Base-by-base conservation (phyloP, 31 red algal genomes). In the Endocladia muricata region DNA sequence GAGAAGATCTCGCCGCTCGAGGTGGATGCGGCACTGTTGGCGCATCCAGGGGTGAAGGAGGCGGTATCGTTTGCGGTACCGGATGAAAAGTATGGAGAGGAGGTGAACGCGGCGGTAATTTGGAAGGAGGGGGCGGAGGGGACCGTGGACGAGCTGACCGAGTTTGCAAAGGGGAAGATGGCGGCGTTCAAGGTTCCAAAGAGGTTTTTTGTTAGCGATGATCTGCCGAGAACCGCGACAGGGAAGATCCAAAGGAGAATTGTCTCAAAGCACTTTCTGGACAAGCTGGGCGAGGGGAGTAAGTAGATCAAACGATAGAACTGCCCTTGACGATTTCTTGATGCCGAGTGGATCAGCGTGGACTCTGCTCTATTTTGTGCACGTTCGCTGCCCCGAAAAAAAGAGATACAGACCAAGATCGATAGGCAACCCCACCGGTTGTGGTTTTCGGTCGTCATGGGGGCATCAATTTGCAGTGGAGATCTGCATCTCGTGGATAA, bases 1-100 rank as follows among this genome's bases (percentile, higher is more conserved):
- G 88, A 99, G 65, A 95, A 94, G 67, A 95, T 99, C 25, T 91
- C 96, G 17, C 96, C 96, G n/a, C 82, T 92, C 25, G 88, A 92
- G 44, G 88, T 94, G 1, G 96, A 99, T 42, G 91, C 78, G 13
- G 88, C 77, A 8, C 43, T 95, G 41, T 39, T 89, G 21, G 36
- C 82, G 23, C 79, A 89, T 81, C 66, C 69, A 25, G 75, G 67
- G 26, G 78, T 99, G 25, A 73, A 90, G 17, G 88, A 99, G 54
- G 96, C 92, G 21, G 93, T 95, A 6, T 83, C 84, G 15, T 97
- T 97, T 82, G 94, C 79, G 6, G 89, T 91, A 15, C 82, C 94
- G 17, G 84, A 97, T 61, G 89, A 88, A 39, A 97, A 93, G 42
- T 93, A 93, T 70, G 94, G 94, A 9, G 94, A 97, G 65, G 94